These are phyloP conservation scores for Botrytis aclada DNA, from an alignment of 2,329 filamentous ascomycete genomes.

Conservation along the genomic window DNA sequence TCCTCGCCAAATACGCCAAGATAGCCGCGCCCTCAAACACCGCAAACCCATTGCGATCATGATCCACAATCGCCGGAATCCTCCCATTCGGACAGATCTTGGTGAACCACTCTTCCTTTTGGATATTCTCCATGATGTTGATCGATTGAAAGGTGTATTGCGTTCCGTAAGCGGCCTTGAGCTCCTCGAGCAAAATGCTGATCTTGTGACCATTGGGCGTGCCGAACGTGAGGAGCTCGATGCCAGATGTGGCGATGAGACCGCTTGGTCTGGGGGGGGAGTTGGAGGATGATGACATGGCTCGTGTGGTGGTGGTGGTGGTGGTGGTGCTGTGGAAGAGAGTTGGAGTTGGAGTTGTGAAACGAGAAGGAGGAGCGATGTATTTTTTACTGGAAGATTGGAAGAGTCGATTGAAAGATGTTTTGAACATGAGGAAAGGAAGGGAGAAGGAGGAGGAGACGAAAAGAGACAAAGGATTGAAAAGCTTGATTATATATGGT, in stretches of 20 bases:
- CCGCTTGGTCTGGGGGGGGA: slow-evolving; percentile 45
- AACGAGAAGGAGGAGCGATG: slow-evolving; percentile 9
- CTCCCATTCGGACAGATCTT: slow-evolving; percentile 62
- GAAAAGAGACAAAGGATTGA: slow-evolving; percentile 3
- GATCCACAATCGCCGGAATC: slow-evolving; percentile 64
- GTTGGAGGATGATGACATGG: slow-evolving; percentile 31
- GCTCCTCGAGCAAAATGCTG: slow-evolving; percentile 61
- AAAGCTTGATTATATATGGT: too few species aligned
- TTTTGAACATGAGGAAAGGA: slow-evolving; percentile 30
- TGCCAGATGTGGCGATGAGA: slow-evolving; percentile 59
- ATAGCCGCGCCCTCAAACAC: slow-evolving; percentile 77
- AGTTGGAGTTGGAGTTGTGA: not conserved
- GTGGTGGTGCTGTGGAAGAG: too few species aligned
- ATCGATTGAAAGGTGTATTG: slow-evolving; percentile 58
- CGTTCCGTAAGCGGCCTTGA: slow-evolving; percentile 61
- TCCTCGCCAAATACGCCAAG: slow-evolving; percentile 68
- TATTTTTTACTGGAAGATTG: slow-evolving; percentile 30
- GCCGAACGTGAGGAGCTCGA: slow-evolving; percentile 60
- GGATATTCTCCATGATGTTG: slow-evolving; percentile 59
- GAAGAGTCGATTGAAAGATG: slow-evolving; percentile 28
- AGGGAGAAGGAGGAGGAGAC: slow-evolving; percentile 7
- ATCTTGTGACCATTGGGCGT: slow-evolving; percentile 57
- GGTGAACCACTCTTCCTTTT: slow-evolving; percentile 66
- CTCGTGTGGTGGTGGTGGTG: not conserved
- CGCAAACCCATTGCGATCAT: slow-evolving; percentile 56